Evolutionary conservation across 495 filamentous ascomycete genomes (phyloP), one percentile per base, ranked within the genome.

Genomic region (Glarea lozoyensis): DNA sequence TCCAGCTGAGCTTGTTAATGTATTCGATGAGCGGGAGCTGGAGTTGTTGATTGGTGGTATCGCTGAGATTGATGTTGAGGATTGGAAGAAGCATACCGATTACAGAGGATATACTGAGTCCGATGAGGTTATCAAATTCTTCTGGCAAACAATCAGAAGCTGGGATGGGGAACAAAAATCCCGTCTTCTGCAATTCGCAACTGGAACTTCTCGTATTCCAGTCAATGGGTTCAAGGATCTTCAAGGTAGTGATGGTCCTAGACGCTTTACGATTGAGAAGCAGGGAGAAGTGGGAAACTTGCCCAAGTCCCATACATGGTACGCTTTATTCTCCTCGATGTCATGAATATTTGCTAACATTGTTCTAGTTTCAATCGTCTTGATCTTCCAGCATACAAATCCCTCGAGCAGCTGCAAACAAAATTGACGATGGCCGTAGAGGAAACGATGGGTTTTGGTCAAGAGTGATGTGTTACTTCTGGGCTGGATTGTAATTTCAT

Each of bases 51-150:
- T 99, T 59, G 92, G 92, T 49, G 92, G 92, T 72, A 99, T 99
- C 58, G 93, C 92, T 33, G 92, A 99, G 61, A 99, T 99, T 53
- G 92, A 99, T 56, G 93, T 99, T 15, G 92, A 97, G 37, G 92
- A 99, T 63, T 99, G 92, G 92, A 99, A 99, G 81, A 99, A 99
- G 68, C 92, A 99, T 67, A 99, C 92, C n/a, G 92, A 99, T 59
- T 99, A 99, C 66, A 80, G 92, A 46, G 92, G 92, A n/a, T 99
- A 99, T 68, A 95, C 94, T 29, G 92, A 99, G 64, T 80, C 77
- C 40, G 93, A 97, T 60, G 86, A 95, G 57, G 93, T 97, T 22
- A 93, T 99, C 51, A 80, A 85, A 60, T 89, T 88, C 68, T 99
- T 99, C 76, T 99, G 92, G 92, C 92, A 94, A 73, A 90, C 87